Conservation (phyloP, 83 land plant genomes). For the Diphasiastrum complanatum region DNA sequence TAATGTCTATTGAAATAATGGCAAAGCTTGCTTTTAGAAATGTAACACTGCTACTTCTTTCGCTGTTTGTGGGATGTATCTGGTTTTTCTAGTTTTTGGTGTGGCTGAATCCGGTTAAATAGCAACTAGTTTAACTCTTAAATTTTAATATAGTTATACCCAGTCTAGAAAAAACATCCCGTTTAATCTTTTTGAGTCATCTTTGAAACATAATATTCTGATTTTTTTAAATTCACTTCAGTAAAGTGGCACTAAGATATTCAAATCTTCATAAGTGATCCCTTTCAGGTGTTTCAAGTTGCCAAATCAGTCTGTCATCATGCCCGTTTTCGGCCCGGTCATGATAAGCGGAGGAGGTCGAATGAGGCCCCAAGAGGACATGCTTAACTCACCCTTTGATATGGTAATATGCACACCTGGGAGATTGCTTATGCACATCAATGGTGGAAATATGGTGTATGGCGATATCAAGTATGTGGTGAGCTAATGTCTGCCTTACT, state of each 20-base stretch:
- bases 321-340: constrained; percentile 80
- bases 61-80: too few species aligned
- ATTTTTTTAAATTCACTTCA: background rate
- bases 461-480: constrained; percentile 99
- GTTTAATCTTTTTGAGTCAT: too few species aligned
- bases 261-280: too few species aligned
- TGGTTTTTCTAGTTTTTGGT: too few species aligned
- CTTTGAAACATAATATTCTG: constrained; percentile 1
- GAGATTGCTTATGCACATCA: constrained; percentile 87
- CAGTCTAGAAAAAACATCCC: too few species aligned
- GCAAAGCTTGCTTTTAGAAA: too few species aligned
- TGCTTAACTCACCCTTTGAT: constrained; percentile 68
- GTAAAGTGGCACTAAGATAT: background rate
- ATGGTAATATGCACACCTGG: constrained; percentile 99
- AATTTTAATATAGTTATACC: too few species aligned
- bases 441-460: constrained; percentile 91
- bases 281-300: constrained; percentile 77
- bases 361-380: constrained; percentile 84
- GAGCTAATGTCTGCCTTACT: constrained; percentile 22
- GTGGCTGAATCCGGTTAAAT: too few species aligned
- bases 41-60: too few species aligned
- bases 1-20: too few species aligned
- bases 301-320: constrained; percentile 90
- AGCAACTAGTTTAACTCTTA: too few species aligned
- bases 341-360: constrained; percentile 94